These are phyloP conservation scores for Vicia faba DNA, from an alignment of 306 rosid genomes.

Conservation along the genomic window DNA sequence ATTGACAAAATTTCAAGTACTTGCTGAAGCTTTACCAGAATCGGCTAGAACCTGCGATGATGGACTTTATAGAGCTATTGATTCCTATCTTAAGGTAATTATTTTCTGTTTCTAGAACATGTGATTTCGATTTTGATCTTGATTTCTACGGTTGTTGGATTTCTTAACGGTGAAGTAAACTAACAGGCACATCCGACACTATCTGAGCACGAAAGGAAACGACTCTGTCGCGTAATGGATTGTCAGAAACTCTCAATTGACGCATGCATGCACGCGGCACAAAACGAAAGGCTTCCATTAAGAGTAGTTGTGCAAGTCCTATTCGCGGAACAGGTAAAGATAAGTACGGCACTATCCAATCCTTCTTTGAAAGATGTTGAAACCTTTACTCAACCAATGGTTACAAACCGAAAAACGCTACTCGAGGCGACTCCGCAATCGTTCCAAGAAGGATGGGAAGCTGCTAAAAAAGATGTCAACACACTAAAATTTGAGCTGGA, in stretches of 20 bases:
- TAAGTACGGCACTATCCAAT: conserved; percentile 78
- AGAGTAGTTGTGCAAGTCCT: conserved; percentile 96
- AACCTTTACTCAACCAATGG: conserved; percentile 64
- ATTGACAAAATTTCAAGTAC: conserved; percentile 94
- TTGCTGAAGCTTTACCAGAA: conserved; percentile 99
- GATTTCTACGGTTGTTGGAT: neutral
- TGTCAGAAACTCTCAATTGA: conserved; percentile 97
- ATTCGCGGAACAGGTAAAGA: conserved; percentile 90
- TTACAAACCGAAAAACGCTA: conserved; percentile 73
- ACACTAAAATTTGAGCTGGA: conserved; percentile 90
- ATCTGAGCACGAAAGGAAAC: conserved; percentile 92
- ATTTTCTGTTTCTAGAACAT: neutral
- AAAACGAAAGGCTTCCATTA: conserved; percentile 92
- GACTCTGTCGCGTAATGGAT: conserved; percentile 96
- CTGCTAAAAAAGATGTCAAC: conserved; percentile 93
- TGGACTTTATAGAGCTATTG: conserved; percentile 96
- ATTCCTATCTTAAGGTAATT: conserved; percentile 91
- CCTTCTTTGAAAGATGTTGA: conserved; percentile 67
- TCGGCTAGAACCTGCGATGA: conserved; percentile 95
- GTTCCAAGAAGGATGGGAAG: conserved; percentile 97
- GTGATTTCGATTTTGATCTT: neutral
- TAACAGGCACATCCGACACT: conserved; percentile 91
- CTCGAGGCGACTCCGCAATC: conserved; percentile 94
- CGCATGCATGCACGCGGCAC: conserved; percentile 98
- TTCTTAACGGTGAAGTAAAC: conserved; percentile 26